Conservation (phyloP, 2,329 filamentous ascomycete genomes). For the Penicillium digitatum region DNA sequence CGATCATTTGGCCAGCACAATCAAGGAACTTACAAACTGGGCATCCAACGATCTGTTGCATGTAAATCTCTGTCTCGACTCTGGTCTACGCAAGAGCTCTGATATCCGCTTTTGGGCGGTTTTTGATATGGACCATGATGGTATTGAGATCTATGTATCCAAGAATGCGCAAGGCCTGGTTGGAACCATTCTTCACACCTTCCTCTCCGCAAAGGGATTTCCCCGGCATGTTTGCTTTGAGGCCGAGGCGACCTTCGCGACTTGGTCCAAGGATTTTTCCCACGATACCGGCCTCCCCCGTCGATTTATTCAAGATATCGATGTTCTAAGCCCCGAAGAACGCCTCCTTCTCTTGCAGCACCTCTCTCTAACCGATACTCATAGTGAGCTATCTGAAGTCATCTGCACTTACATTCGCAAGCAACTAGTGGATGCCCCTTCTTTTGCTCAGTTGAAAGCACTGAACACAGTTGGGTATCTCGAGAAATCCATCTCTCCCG, state of each 20-base stretch:
- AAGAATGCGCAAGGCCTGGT: constrained; percentile 43
- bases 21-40: constrained; percentile 32
- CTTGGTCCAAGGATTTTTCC: constrained; percentile 33
- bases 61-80: constrained; percentile 40
- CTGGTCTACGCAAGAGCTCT: constrained; percentile 38
- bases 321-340: constrained; percentile 43
- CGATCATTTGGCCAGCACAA: constrained; percentile 21
- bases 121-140: constrained; percentile 35
- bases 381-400: constrained; percentile 26
- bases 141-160: constrained; percentile 42
- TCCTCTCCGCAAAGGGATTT: constrained; percentile 42
- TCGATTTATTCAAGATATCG: constrained; percentile 43
- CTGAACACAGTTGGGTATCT: constrained; percentile 42
- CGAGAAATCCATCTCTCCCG: constrained; percentile 34
- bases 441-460: constrained; percentile 39
- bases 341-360: constrained; percentile 40
- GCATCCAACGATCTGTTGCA: constrained; percentile 27
- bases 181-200: constrained; percentile 46
- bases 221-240: constrained; percentile 40
- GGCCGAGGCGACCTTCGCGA: constrained; percentile 37
- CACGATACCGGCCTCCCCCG: constrained; percentile 33
- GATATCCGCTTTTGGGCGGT: constrained; percentile 43
- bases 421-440: constrained; percentile 39
- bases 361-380: constrained; percentile 29
- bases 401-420: constrained; percentile 34